Evolutionary conservation across 2,329 filamentous ascomycete genomes (phyloP).

Genomic region (Penicillium sp.): DNA sequence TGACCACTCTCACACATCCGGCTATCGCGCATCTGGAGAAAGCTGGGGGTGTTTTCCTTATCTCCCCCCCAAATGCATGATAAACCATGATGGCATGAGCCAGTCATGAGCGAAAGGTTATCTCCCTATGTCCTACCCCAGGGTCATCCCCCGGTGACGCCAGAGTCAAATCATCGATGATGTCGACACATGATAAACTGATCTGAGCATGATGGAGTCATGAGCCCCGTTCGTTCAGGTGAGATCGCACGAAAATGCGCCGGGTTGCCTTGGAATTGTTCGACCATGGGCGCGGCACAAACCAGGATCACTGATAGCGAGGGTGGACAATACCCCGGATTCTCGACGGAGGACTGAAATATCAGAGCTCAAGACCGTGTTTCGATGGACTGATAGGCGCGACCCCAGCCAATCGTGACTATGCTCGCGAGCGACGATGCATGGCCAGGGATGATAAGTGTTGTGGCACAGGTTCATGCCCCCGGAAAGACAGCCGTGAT

Average conservation of each 20-base stretch:
- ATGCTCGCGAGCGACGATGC: neutral
- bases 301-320: slow-evolving; percentile 3
- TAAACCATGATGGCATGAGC: slow-evolving; percentile 15
- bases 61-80: slow-evolving; percentile 8
- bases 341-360: neutral
- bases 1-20: slow-evolving; percentile 4
- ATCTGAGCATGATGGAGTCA: slow-evolving; percentile 22
- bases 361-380: too few species aligned
- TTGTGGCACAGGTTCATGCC: slow-evolving; percentile 13
- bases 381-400: slow-evolving; percentile 19
- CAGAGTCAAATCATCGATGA: slow-evolving; percentile 24
- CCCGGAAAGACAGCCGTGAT: neutral
- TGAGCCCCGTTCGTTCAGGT: slow-evolving; percentile 8
- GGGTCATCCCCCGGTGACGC: slow-evolving; percentile 15
- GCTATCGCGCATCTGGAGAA: slow-evolving; percentile 24
- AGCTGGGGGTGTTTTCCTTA: slow-evolving; percentile 5
- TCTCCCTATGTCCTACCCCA: slow-evolving; percentile 1
- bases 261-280: slow-evolving; percentile 3
- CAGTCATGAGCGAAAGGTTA: slow-evolving; percentile 4
- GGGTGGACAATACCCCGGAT: slow-evolving; percentile 8
- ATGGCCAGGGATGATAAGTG: neutral
- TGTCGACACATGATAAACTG: slow-evolving; percentile 21
- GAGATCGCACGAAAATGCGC: slow-evolving; percentile 5
- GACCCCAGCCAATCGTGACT: slow-evolving; percentile 17
- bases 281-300: neutral